Evolutionary conservation across 257 asterid genomes (phyloP), one percentile per base, ranked within the genome.

Genomic region (Penstemon newberryi): DNA sequence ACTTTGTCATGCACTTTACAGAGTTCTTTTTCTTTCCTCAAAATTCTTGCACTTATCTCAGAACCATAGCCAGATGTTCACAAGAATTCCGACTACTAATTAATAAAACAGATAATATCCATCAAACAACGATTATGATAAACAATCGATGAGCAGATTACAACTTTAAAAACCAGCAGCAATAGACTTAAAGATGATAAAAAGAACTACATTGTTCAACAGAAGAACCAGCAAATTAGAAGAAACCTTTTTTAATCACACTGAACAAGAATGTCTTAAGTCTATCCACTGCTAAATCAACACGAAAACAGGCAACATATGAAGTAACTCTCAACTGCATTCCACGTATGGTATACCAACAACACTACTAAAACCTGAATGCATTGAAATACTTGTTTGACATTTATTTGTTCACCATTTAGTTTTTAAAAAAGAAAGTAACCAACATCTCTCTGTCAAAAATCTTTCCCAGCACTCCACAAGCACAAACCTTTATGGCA

Each of bases 251-350:
- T 25, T 49, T 12, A 56, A 6, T 39, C 65, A 71, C 60, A 49
- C 56, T 37, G 42, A 51, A 63, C 43, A 13, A 43, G 43, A 69
- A 60, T 56, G 39, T 42, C 60, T 64, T 25, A 66, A 4, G 67
- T 57, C 80, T 59, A 60, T 69, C 60, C 73, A 69, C 68, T 45
- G 77, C 76, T 53, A 83, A 75, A 75, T 45, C 75, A 71, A 74
- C 60, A 60, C 61, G 67, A 73, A 76, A 73, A 42, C 67, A 79
- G 69, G 54, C 42, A 58, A 55, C 11, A 55, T 56, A 63, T 12
- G 18, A 60, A 67, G 73, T 25, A 56, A 58, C 57, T 65, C 62
- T 25, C 54, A 65, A 55, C 73, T 64, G 66, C 74, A 42, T 69
- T 69, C 63, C 36, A n/a, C 66, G 41, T 33, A 62, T 50, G 33